Base-by-base conservation (phyloP, 768 basidiomycete genomes). In the Serendipita sp. region DNA sequence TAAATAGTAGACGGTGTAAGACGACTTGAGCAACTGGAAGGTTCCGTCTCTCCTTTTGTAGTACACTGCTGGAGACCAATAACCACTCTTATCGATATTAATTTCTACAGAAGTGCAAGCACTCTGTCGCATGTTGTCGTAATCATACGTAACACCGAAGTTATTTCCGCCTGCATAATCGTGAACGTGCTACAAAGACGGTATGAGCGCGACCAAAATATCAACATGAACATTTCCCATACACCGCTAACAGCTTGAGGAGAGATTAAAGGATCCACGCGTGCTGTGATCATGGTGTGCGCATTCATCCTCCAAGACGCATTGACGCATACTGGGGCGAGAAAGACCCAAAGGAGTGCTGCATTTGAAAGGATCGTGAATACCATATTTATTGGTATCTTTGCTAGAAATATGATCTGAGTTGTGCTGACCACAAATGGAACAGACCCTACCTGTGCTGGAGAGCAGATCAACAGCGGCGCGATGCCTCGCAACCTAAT, bases 1-100 rank as follows among this genome's bases (percentile, higher is more conserved):
- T 16, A 60, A 53, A 23, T 64, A 64, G 40, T 64, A 64, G 46
- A 64, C 31, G 29, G 34, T 60, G 18, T 60, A 60, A 10, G 55
- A 60, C 16, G 55, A 60, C 36, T 60, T 60, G 55, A 60, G 55
- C 5, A 60, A 29, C 29, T 36, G 27, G 18, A 33, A 60, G n/a
- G 55, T 29, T 8, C 55, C 55, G 18, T 60, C 33, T n/a, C 55
- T 27, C 16, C 10, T 37, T 10, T 31, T 4, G 55, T 60, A 60
- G n/a, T 60, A 60, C 11, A 60, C 55, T n/a, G 55, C 18, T 5
- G 55, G 55, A 3, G 33, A 27, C 55, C 55, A 60, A 36, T 60
- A 60, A 23, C 55, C 55, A 60, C 27, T 29, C 8, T 60, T 27
- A 29, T 60, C 55, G 27, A 33, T 34, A 10, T 23, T n/a, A 29